phyloP scores from a whole-genome alignment of 495 filamentous ascomycete species.

The Poronia punctata region DNA sequence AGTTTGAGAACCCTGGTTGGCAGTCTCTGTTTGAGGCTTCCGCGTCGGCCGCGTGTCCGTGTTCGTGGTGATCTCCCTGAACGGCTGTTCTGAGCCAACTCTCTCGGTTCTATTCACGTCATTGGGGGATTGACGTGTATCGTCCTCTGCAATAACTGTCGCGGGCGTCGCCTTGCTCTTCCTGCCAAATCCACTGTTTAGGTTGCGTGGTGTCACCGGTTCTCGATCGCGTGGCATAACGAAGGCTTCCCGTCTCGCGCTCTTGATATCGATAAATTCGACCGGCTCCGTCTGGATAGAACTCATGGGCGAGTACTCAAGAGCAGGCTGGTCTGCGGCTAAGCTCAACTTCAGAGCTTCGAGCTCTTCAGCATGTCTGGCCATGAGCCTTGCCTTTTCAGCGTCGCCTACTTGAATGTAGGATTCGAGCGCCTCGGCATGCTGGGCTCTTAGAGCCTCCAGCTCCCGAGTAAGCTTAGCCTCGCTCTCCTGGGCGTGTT shows the following conservation, averaged over 20 bases:
- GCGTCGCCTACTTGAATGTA: slow-evolving; percentile 7
- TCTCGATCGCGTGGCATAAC: slow-evolving; percentile 36
- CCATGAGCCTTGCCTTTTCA: slow-evolving; percentile 18
- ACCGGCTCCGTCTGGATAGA: slow-evolving; percentile 46
- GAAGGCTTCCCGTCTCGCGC: slow-evolving; percentile 41
- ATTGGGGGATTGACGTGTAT: slow-evolving; percentile 39
- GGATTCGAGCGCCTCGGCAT: slow-evolving; percentile 11
- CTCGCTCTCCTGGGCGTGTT: slow-evolving; percentile 6
- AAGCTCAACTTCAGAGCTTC: slow-evolving; percentile 19
- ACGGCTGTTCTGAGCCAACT: slow-evolving; percentile 35
- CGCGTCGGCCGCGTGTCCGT: slow-evolving; percentile 24
- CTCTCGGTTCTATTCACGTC: slow-evolving; percentile 28
- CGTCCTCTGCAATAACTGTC: slow-evolving; percentile 50
- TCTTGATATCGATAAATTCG: slow-evolving; percentile 26
- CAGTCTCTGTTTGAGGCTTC: slow-evolving; percentile 34
- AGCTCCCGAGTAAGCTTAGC: slow-evolving; percentile 5
- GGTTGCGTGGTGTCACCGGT: slow-evolving; percentile 20
- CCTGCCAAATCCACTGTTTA: slow-evolving; percentile 35
- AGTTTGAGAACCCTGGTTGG: slow-evolving; percentile 69
- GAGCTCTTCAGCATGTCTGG: slow-evolving; percentile 17
- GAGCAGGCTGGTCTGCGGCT: slow-evolving; percentile 9
- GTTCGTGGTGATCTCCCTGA: slow-evolving; percentile 37
- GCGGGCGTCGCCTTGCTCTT: slow-evolving; percentile 27
- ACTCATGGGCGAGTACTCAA: slow-evolving; percentile 44
- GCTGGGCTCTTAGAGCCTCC: slow-evolving; percentile 8